A percentile compares a stretch with the other conserved stretches of the same genome.
These are phyloP conservation scores for Claviceps paspali DNA, from an alignment of 2,329 filamentous ascomycete species.

Conservation along the genomic window DNA sequence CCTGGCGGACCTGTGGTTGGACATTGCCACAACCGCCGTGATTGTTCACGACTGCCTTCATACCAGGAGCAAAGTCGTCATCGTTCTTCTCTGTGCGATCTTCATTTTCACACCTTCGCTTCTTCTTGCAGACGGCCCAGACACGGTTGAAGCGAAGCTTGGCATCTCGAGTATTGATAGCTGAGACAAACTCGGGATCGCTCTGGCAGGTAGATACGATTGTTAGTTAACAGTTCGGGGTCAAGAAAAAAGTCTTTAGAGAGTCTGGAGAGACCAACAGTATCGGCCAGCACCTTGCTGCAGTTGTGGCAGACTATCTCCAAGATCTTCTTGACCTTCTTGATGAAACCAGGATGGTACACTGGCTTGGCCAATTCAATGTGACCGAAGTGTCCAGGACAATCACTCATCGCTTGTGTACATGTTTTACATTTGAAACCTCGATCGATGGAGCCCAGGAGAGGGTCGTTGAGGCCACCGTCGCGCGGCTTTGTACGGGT, in stretches of 20 bases:
- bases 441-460: conserved; percentile 90
- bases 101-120: conserved; percentile 71
- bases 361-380: conserved; percentile 96
- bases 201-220: conserved; percentile 41
- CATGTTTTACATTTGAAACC: conserved; percentile 94
- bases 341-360: conserved; percentile 90
- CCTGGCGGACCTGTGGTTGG: conserved; percentile 77
- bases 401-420: conserved; percentile 88
- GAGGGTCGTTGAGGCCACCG: conserved; percentile 85
- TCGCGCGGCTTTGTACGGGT: conserved; percentile 80
- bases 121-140: conserved; percentile 83
- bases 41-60: conserved; percentile 36
- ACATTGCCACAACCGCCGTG: conserved; percentile 91
- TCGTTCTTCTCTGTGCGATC: conserved; percentile 53
- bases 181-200: conserved; percentile 69
- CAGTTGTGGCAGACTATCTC: conserved; percentile 99
- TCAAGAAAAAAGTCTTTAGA: conserved; percentile 32
- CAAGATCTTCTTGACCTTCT: conserved; percentile 97
- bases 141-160: conserved; percentile 90
- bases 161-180: conserved; percentile 73
- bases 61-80: conserved; percentile 46
- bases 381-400: conserved; percentile 95
- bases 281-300: conserved; percentile 92
- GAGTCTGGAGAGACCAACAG: conserved; percentile 63
- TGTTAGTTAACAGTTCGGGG: conserved; percentile 45